Percentiles rank a stretch among this genome's conserved stretches.
Conservation (phyloP, 345 rosid species). For the Eucalyptus microcorys region DNA sequence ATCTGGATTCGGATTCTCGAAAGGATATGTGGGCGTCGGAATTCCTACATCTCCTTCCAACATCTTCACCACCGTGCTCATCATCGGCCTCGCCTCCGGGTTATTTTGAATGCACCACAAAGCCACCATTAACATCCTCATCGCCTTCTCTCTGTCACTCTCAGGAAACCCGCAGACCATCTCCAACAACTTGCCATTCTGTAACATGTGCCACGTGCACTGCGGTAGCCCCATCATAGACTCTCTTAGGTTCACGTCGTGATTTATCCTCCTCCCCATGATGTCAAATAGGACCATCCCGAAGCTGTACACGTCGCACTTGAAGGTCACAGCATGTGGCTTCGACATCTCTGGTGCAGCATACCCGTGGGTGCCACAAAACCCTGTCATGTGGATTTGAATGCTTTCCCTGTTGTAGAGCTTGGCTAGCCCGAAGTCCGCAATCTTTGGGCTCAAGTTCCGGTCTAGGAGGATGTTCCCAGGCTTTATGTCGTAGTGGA, state of each 20-base stretch:
- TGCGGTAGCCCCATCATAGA: fast-evolving
- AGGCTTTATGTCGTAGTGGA: neutral
- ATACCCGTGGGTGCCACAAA: neutral
- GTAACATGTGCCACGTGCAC: neutral
- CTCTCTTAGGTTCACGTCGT: neutral
- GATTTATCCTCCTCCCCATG: neutral
- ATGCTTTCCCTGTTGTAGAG: neutral
- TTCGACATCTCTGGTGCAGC: neutral
- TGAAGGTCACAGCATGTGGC: neutral
- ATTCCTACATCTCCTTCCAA: neutral
- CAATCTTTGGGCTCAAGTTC: neutral
- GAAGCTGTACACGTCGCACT: constrained; percentile 7
- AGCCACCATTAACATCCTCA: neutral
- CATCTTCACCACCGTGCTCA: neutral
- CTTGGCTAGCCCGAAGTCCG: neutral
- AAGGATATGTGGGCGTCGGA: neutral
- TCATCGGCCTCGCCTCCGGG: neutral
- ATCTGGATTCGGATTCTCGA: neutral
- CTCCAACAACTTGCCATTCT: neutral
- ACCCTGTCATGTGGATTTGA: neutral
- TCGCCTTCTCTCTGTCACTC: neutral
- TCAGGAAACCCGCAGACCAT: neutral
- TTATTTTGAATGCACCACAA: neutral
- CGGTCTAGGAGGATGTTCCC: neutral
- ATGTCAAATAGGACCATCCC: constrained; percentile 9